Base-by-base conservation (phyloP, 2,329 filamentous ascomycete species). In the Fusarium avenaceum region DNA sequence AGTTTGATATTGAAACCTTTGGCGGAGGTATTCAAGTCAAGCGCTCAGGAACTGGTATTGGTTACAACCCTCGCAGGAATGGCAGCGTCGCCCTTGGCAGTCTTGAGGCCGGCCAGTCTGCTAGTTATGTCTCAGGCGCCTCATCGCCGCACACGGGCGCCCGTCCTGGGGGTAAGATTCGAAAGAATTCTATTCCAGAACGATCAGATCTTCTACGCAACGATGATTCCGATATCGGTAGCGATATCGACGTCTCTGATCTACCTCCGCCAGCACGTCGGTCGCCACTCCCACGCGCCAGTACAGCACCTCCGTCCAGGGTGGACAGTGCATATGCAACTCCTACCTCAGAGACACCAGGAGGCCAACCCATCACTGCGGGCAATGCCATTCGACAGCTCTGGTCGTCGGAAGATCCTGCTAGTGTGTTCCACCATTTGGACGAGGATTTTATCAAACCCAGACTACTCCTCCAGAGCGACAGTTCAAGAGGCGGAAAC, bases 371-470 rank as follows among this genome's bases (percentile, higher is more conserved):
- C 42, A 81, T 93, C n/a, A 92, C 88, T 28, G 92, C 92, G 13
- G 87, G 89, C 20, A 91, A 89, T 30, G 92, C 94, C 0, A 89
- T 97, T 60, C 89, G 90, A 57, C 92, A 95, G 75, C 83, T 99
- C 10, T 89, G 97, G 71, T 92, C 91, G 17, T 87, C 91, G 1
- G 93, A 97, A 50, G 96, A 99, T 77, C 94, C 96, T 44, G 92
- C 92, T 11, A 93, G 92, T 45, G 88, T 96, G 81, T 97, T 99
- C 79, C 90, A 90, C 71, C 94, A 97, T 80, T 83, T 99, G 63
- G 96, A 99, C 77, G 96, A 99, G 79, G 93, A 94, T 63, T 97
- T 94, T 78, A 94, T 98, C 79, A 98, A 98, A 83, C 95, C 95
- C 19, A 92, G 90, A 76, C 81, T 98, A 56, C 80, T 98, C 69